Evolutionary conservation across 1,139 yeast genomes (phyloP), one percentile per base, ranked within the genome.

Genomic region (Geotrichum siamense): DNA sequence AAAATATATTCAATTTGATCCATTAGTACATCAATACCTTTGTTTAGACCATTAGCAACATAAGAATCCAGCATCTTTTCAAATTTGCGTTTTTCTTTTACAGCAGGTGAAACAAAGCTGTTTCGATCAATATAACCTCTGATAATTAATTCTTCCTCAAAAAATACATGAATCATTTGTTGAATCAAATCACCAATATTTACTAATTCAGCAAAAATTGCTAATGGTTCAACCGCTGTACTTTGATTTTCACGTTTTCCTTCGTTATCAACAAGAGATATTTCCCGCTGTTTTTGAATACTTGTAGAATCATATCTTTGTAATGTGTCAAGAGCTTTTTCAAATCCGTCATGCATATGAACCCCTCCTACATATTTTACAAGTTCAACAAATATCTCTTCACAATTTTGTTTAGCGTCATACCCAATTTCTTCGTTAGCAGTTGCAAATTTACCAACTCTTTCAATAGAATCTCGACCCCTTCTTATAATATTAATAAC

Each of bases 161-260:
- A 89, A 56, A 91, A 91, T 1, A 87, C 86, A 49, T 85, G 91
- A 36, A 87, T 68, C 94, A 91, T 86, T 60, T 89, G 97, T 56
- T 86, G 82, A 25, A 91, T 85, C 50, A 89, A 68, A 60, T 91
- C 98, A 5, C 96, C 97, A 54, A 86, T 80, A 55, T 89, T 91
- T 35, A 91, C 93, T 50, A 91, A 70, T 59, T 89, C 96, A 16
- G 93, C 83, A 57, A 91, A 91, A 44, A 84, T 75, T 0, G 84
- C 83, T 42, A 91, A 69, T 0, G 98, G 97, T 53, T 83, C 93
- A 9, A 84, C 83, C 1, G 67, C 59, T 9, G 50, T 50, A 10
- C 48, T 48, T 27, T 51, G 55, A 13, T 41, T 34, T 3, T 40
- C 48, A 6, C 37, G 28, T 22, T 48, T 49, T 2, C 56, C 58